Evolutionary conservation across 208 protist genomes (phyloP).

Genomic region (Naegleria gruberi): DNA sequence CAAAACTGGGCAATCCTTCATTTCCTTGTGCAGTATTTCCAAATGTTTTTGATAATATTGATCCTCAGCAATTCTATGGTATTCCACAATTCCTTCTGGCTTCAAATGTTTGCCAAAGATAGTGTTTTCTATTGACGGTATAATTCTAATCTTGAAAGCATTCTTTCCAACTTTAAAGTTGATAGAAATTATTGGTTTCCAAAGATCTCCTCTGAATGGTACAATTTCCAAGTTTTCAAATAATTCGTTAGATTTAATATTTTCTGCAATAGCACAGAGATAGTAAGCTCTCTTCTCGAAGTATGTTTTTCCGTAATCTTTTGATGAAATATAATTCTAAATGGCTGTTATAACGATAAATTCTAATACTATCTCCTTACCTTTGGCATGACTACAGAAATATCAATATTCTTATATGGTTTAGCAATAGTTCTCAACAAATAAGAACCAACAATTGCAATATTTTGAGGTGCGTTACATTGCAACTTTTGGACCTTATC

Average conservation of each 20-base stretch:
- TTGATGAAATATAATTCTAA: background rate
- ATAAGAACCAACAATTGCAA: conserved; percentile 3
- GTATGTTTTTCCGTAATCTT: conserved; percentile 1
- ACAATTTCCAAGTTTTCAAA: background rate
- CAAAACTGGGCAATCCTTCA: conserved; percentile 14
- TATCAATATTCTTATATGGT: conserved; percentile 7
- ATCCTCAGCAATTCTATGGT: background rate
- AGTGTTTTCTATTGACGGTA: background rate
- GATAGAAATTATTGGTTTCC: background rate
- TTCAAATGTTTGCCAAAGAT: background rate
- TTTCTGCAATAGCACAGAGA: background rate
- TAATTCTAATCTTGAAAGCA: background rate
- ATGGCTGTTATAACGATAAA: background rate
- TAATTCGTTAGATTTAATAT: background rate
- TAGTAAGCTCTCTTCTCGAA: background rate
- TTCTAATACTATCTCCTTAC: background rate
- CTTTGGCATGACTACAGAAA: background rate
- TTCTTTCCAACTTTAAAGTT: background rate
- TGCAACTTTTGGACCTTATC: background rate
- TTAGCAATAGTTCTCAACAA: background rate
- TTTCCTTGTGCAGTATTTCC: background rate
- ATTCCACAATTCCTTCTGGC: background rate
- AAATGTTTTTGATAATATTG: background rate
- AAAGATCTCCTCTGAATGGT: conserved; percentile 10
- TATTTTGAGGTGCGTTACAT: background rate